Conservation (phyloP, 345 rosid genomes). For the Rhizophora apiculata region DNA sequence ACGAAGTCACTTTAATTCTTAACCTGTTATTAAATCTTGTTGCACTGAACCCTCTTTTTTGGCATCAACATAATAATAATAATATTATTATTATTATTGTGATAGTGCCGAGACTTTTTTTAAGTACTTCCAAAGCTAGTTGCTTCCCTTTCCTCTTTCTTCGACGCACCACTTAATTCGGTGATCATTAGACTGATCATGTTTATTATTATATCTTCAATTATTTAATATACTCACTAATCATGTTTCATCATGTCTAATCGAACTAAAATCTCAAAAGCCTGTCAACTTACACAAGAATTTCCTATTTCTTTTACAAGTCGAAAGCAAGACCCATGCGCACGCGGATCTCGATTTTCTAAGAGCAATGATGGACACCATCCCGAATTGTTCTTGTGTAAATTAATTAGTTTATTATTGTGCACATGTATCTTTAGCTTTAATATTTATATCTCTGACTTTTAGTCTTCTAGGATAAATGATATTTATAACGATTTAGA, state of each 20-base stretch:
- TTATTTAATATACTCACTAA: background rate
- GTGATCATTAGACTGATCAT: constrained; percentile 23
- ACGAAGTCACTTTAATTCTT: constrained; percentile 19
- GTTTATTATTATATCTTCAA: constrained; percentile 9
- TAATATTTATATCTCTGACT: too few relatives aligned
- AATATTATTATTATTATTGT: background rate
- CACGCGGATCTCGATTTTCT: constrained; percentile 20
- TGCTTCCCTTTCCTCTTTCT: constrained; percentile 22
- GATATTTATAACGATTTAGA: too few relatives aligned
- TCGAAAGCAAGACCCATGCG: constrained; percentile 14
- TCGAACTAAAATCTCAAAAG: constrained; percentile 16
- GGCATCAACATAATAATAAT: background rate
- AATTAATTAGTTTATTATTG: background rate
- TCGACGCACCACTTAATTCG: constrained; percentile 26
- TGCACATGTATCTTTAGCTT: too few relatives aligned
- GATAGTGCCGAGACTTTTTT: constrained; percentile 17
- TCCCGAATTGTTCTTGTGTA: constrained; percentile 3
- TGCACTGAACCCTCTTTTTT: constrained; percentile 2
- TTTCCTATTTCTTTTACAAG: constrained; percentile 4
- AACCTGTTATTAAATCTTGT: constrained; percentile 6
- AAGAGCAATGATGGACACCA: constrained; percentile 6
- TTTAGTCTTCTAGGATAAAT: too few relatives aligned
- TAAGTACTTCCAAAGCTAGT: constrained; percentile 20
- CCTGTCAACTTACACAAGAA: constrained; percentile 6
- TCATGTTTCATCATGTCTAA: constrained; percentile 23